Conservation (phyloP, 768 basidiomycete genomes). For the Trametes punicea region DNA sequence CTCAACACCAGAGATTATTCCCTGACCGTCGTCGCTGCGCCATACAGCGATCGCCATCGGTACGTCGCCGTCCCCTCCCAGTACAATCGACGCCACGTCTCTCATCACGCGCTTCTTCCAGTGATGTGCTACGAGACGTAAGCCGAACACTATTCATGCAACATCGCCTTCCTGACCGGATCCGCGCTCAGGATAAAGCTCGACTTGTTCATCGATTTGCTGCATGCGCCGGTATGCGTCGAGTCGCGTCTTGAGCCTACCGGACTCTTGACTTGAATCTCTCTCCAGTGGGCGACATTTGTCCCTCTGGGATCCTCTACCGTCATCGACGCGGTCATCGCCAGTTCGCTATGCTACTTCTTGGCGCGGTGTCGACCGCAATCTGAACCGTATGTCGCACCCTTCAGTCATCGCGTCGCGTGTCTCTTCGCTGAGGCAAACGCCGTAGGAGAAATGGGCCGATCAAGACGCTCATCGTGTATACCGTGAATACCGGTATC, state of each 20-base stretch:
- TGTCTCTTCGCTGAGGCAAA: background rate
- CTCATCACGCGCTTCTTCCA: background rate
- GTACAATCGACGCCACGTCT: background rate
- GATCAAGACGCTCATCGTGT: conserved; percentile 18
- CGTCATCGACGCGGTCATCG: conserved; percentile 17
- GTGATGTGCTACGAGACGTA: conserved; percentile 18
- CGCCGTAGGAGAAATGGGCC: conserved; percentile 16
- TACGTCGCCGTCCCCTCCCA: background rate
- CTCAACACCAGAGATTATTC: too few relatives aligned
- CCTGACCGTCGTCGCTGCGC: background rate
- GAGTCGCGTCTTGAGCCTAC: background rate
- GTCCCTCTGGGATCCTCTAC: conserved; percentile 14
- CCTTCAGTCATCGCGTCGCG: background rate
- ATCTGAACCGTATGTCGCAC: conserved; percentile 5
- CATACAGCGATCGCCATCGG: background rate
- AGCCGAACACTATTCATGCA: background rate
- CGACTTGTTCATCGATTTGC: conserved; percentile 1
- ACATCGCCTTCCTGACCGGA: background rate
- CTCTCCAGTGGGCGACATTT: conserved; percentile 22
- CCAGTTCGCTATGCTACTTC: conserved; percentile 21
- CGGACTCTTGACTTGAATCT: too few relatives aligned
- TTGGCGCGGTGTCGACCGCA: conserved; percentile 17
- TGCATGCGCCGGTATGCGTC: conserved; percentile 1
- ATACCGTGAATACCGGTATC: conserved; percentile 22
- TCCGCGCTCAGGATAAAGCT: background rate